Conservation (phyloP, 2,329 filamentous ascomycete species). For the Paracamarosporium sp. region DNA sequence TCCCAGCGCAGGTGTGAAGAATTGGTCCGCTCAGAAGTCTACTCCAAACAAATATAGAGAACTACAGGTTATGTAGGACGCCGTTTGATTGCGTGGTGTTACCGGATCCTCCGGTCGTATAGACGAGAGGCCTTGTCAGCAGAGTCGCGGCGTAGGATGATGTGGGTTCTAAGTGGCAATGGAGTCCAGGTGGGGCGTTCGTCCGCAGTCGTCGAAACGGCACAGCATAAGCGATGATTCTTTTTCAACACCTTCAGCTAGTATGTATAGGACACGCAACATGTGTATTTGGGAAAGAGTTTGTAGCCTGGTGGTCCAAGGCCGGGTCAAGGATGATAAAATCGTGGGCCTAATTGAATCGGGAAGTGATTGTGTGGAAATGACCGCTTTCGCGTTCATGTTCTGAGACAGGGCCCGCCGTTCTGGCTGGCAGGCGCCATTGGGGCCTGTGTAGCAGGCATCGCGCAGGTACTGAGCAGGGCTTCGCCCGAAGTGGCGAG, state of each 20-base stretch:
- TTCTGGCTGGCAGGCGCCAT: neutral
- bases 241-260: neutral
- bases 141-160: neutral
- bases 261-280: neutral
- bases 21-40: neutral
- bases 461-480: neutral
- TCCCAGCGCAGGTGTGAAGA: neutral
- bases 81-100: neutral
- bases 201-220: neutral
- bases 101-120: constrained; percentile 1
- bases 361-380: neutral
- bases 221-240: neutral
- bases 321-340: neutral
- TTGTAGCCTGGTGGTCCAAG: neutral
- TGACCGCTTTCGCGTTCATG: neutral
- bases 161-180: neutral
- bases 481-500: neutral
- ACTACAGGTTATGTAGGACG: neutral
- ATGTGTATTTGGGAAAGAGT: neutral
- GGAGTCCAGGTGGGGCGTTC: neutral
- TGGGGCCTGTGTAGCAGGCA: neutral
- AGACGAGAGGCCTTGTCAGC: neutral
- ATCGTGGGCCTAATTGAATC: neutral
- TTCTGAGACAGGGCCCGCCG: neutral
- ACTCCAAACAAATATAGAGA: neutral